phyloP scores from a whole-genome alignment of 2,329 filamentous ascomycete species.

The Cladophialophora bantiana region DNA sequence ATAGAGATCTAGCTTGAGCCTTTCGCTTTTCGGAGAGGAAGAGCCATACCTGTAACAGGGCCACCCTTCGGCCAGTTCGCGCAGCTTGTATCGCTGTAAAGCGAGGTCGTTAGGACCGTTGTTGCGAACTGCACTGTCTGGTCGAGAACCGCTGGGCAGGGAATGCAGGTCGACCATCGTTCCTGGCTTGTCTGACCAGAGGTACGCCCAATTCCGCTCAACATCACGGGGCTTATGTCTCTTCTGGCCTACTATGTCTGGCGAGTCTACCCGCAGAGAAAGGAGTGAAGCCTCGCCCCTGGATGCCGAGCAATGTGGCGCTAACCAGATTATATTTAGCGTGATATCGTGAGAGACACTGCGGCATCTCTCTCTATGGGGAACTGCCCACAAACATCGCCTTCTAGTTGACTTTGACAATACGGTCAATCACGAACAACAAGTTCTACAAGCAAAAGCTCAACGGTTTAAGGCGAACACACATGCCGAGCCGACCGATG shows the following conservation, averaged over 20 bases:
- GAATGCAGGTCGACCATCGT: conserved; percentile 25
- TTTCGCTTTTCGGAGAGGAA: background rate
- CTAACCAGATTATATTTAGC: too few relatives aligned
- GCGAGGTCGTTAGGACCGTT: conserved; percentile 56
- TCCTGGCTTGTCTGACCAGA: background rate
- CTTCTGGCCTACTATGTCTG: background rate
- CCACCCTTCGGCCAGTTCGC: conserved; percentile 60
- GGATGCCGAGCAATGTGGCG: background rate
- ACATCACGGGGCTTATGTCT: background rate
- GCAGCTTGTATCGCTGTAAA: conserved; percentile 56
- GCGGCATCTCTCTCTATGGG: too few relatives aligned
- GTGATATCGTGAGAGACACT: too few relatives aligned
- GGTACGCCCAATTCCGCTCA: background rate
- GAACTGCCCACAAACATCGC: too few relatives aligned
- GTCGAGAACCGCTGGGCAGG: conserved; percentile 29
- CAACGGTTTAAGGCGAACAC: background rate
- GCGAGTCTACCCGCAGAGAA: background rate
- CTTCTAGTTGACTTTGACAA: too few relatives aligned
- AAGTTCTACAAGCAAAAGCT: too few relatives aligned
- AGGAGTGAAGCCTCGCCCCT: background rate
- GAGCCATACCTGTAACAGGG: conserved; percentile 53
- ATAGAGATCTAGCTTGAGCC: background rate
- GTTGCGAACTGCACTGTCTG: conserved; percentile 47
- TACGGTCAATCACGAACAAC: too few relatives aligned
- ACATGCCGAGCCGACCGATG: background rate